phyloP scores from a whole-genome alignment of 768 basidiomycete genomes.

The Lactifluus hygrophoroides region DNA sequence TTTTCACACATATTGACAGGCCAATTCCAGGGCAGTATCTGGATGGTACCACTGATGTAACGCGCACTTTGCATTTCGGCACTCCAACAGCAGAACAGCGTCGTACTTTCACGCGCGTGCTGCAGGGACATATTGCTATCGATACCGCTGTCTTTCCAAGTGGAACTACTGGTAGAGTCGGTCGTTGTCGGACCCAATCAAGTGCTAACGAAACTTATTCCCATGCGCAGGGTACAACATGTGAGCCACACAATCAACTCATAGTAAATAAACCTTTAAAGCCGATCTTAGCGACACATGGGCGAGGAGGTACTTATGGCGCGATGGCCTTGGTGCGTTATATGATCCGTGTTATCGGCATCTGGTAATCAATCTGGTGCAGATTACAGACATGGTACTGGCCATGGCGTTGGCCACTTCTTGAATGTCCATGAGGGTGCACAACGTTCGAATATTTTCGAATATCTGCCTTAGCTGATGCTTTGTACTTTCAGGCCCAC shows the following conservation, averaged over 20 bases:
- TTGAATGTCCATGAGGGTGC: slow-evolving; percentile 84
- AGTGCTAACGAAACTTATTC: background rate
- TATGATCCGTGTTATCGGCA: background rate
- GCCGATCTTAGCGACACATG: slow-evolving; percentile 54
- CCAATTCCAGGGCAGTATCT: slow-evolving; percentile 58
- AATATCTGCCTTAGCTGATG: background rate
- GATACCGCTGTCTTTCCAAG: slow-evolving; percentile 78
- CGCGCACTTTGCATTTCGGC: slow-evolving; percentile 89
- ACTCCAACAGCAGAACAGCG: slow-evolving; percentile 75
- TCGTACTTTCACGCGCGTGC: slow-evolving; percentile 82
- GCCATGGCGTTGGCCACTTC: slow-evolving; percentile 92
- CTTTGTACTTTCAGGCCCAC: slow-evolving; percentile 36
- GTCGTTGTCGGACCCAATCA: background rate
- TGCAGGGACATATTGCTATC: slow-evolving; percentile 87
- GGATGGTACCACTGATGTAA: slow-evolving; percentile 95
- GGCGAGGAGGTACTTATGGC: slow-evolving; percentile 73
- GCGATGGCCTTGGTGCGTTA: slow-evolving; percentile 70
- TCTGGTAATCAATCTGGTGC: background rate
- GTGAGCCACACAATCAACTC: slow-evolving; percentile 28
- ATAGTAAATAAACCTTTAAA: background rate
- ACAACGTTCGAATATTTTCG: background rate
- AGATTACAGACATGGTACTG: slow-evolving; percentile 86
- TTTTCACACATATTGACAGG: background rate
- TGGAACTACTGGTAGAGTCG: slow-evolving; percentile 60
- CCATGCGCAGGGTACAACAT: slow-evolving; percentile 41